A percentile compares a stretch with the other conserved stretches of the same genome.
phyloP scores from a whole-genome alignment of 78 protist species.

The Polysphondylium violaceum region DNA sequence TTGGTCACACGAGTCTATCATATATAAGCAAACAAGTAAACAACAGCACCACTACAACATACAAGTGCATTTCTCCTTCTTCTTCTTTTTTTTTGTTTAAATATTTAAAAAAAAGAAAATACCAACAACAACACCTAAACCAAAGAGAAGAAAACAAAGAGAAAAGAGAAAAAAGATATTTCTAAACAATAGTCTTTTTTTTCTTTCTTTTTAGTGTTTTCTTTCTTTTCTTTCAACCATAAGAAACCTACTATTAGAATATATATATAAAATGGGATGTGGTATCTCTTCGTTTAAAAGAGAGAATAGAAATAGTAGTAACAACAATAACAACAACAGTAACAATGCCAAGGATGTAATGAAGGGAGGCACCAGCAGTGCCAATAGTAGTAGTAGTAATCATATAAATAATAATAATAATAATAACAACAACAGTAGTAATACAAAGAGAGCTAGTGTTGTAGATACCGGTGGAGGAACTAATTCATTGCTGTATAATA shows the following conservation, averaged over 20 bases:
- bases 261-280: slow-evolving; percentile 24
- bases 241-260: neutral
- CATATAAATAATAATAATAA: neutral
- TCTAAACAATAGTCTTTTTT: neutral
- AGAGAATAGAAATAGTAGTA: neutral
- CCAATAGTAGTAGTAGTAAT: neutral
- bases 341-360: neutral
- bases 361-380: neutral
- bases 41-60: too few species aligned
- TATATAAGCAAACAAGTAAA: too few species aligned
- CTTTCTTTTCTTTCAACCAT: neutral
- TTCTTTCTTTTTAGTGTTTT: neutral
- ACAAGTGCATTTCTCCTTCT: too few species aligned
- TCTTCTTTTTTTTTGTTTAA: too few species aligned
- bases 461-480: too few species aligned
- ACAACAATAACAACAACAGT: neutral
- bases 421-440: neutral
- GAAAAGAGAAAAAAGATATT: neutral
- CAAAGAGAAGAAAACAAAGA: neutral
- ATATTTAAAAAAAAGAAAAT: too few species aligned
- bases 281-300: slow-evolving; percentile 30
- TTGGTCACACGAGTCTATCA: too few species aligned
- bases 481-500: too few species aligned
- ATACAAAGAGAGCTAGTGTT: too few species aligned
- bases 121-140: neutral